phyloP scores from a whole-genome alignment of 441 rosid species.

The Adansonia rubrostipa region DNA sequence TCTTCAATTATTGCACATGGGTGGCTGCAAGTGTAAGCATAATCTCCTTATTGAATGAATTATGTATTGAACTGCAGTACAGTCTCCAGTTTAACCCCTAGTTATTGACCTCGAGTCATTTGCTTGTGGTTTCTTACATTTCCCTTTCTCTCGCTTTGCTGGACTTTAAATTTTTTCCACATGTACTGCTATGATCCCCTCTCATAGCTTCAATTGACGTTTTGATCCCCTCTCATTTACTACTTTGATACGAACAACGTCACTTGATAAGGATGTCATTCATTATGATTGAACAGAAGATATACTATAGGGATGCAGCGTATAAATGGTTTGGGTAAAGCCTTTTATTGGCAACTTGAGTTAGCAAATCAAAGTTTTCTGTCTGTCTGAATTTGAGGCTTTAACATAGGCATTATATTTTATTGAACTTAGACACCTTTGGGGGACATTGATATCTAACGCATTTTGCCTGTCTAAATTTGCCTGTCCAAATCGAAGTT shows the following conservation, averaged over 20 bases:
- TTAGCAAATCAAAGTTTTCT: not conserved
- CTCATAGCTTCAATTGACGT: not conserved
- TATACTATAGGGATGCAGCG: not conserved
- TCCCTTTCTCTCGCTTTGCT: not conserved
- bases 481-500: not conserved
- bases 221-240: not conserved
- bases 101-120: not conserved
- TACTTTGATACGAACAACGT: conserved; percentile 1
- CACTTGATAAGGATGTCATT: conserved; percentile 14
- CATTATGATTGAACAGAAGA: not conserved
- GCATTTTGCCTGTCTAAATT: not conserved
- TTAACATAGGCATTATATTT: not conserved
- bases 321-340: not conserved
- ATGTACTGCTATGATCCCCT: not conserved
- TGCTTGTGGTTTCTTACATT: conserved; percentile 9
- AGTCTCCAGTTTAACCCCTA: not conserved
- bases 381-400: conserved; percentile 9
- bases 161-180: not conserved
- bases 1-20: conserved; percentile 73
- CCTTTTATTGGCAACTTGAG: not conserved
- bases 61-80: conserved; percentile 11
- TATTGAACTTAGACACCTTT: not conserved
- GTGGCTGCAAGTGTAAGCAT: conserved; percentile 72
- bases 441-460: not conserved
- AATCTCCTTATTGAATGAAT: conserved; percentile 28